phyloP scores from a whole-genome alignment of 495 filamentous ascomycete genomes.

The Podospora sp. region DNA sequence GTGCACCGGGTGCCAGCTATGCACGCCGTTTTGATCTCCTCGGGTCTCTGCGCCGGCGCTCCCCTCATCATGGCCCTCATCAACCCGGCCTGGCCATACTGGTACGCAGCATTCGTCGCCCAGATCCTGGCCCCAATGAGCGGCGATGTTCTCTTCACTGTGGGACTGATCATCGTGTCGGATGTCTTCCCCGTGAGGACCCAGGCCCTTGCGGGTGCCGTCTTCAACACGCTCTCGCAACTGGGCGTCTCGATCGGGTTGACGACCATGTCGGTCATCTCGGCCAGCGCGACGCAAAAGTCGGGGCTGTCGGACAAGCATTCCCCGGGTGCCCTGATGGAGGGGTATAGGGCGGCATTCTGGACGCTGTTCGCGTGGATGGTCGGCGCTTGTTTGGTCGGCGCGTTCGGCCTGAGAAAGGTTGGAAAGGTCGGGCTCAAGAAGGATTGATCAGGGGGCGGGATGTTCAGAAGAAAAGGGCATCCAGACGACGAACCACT shows the following conservation, averaged over 20 bases:
- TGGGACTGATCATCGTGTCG: slow-evolving; percentile 64
- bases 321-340: too few relatives aligned
- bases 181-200: slow-evolving; percentile 48
- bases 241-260: slow-evolving; percentile 63
- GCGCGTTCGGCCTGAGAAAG: too few relatives aligned
- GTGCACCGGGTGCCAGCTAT: slow-evolving; percentile 57
- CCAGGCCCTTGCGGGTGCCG: slow-evolving; percentile 64
- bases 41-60: slow-evolving; percentile 46
- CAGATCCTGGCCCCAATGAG: slow-evolving; percentile 30
- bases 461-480: too few relatives aligned
- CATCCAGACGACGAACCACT: too few relatives aligned
- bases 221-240: slow-evolving; percentile 66
- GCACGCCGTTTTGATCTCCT: slow-evolving; percentile 48
- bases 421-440: too few relatives aligned
- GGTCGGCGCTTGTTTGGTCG: too few relatives aligned
- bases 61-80: slow-evolving; percentile 60
- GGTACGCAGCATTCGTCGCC: slow-evolving; percentile 53
- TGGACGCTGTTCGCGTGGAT: too few relatives aligned
- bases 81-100: slow-evolving; percentile 55
- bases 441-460: too few relatives aligned
- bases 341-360: too few relatives aligned
- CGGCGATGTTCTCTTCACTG: slow-evolving; percentile 63
- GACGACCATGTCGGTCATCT: slow-evolving; percentile 42
- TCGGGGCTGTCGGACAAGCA: too few relatives aligned
- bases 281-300: neutral